Evolutionary conservation across 2,329 filamentous ascomycete genomes (phyloP).

Genomic region (Ambrosiella xylebori): DNA sequence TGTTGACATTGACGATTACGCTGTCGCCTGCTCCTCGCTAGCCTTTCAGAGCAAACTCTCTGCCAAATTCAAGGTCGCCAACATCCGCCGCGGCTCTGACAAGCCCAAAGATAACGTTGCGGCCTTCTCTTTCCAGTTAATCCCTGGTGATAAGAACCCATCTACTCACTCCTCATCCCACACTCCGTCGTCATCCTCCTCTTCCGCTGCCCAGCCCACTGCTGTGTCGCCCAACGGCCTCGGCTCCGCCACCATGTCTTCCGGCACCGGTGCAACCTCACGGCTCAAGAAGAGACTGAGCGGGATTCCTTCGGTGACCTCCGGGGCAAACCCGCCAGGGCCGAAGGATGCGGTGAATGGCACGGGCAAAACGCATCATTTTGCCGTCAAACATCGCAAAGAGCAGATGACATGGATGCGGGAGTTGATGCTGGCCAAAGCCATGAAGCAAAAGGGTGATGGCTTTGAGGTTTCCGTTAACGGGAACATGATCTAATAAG

Average conservation of each 20-base stretch:
- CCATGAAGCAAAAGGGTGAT: constrained; percentile 65
- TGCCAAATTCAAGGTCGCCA: constrained; percentile 70
- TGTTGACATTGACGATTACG: constrained; percentile 78
- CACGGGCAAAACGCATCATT: constrained; percentile 76
- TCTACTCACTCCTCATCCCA: neutral
- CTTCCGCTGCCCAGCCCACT: constrained; percentile 7
- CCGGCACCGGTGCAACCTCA: neutral
- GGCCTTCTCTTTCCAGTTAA: constrained; percentile 72
- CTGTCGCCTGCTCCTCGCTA: constrained; percentile 65
- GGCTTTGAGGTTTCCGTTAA: constrained; percentile 73
- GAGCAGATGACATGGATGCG: constrained; percentile 96
- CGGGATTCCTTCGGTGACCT: constrained; percentile 18
- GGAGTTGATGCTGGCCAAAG: constrained; percentile 81
- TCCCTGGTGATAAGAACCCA: constrained; percentile 45
- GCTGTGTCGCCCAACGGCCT: constrained; percentile 2
- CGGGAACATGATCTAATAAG: constrained; percentile 49
- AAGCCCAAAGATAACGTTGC: constrained; percentile 38
- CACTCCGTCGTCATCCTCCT: no score
- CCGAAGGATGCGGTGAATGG: constrained; percentile 35
- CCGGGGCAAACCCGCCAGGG: constrained; percentile 17
- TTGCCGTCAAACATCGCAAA: constrained; percentile 72
- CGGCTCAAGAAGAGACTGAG: constrained; percentile 12
- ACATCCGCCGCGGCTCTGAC: constrained; percentile 36
- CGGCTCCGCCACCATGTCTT: constrained; percentile 8
- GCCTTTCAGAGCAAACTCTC: constrained; percentile 65